Evolutionary conservation across 2,329 filamentous ascomycete genomes (phyloP), one percentile per base, ranked within the genome.

Genomic region (Phaeophleospora eucalypticola): DNA sequence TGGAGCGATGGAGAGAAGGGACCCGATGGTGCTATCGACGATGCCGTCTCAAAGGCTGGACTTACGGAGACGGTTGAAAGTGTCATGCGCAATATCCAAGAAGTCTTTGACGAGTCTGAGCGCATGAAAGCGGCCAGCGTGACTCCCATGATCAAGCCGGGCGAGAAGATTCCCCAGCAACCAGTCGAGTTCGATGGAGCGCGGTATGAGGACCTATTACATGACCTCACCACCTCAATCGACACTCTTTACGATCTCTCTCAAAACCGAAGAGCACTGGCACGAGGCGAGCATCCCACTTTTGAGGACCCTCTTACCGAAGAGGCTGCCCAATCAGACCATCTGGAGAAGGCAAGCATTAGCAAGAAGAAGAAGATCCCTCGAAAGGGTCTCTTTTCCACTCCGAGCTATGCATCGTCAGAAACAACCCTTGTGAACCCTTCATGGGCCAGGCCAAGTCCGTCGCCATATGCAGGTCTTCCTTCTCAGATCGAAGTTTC

Each of bases 161-260:
- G 62, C 43, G 64, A 66, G 36, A 62, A 60, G 36, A 46, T 49
- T 61, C 51, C 67, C 36, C 47, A 57, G 24, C 49, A 57, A 39
- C 74, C 78, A 34, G 86, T 81, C 76, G 53, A 56, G 8, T 64
- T 63, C 32, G 82, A 88, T 67, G 85, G 84, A 64, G 71, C 72
- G n/a, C 79, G 83, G 45, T 89, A 90, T 57, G 81, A 87, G 58
- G 85, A 89, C 58, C 72, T 90, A 12, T 78, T 89, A 33, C 78
- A 79, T 52, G 86, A 90, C 59, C 71, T 90, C 53, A 89, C 85
- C 14, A 80, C 81, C 4, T 88, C 84, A 2, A 88, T 90, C 63
- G 87, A 90, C 66, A 88, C 84, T 0, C 75, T 91, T 1, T 89
- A 87, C 64, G 85, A 89, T 60, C 72, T 90, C 12, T 89, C 86